Evolutionary conservation across 2,329 filamentous ascomycete genomes (phyloP), one percentile per base, ranked within the genome.

Genomic region (Sphaerulina populicola): DNA sequence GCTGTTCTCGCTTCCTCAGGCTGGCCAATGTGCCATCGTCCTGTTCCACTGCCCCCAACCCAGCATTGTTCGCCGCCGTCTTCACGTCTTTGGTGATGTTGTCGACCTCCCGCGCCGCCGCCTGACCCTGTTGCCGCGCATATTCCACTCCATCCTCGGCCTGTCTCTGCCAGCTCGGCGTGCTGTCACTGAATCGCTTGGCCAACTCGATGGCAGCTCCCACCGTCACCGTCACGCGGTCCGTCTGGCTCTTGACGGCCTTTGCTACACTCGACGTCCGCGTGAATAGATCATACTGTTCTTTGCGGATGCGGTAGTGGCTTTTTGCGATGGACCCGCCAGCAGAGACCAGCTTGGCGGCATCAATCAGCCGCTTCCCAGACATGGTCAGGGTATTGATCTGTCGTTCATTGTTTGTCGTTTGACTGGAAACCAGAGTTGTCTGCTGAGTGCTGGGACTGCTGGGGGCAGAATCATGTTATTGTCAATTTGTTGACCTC

Each of bases 211-310:
- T 74, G 15, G 80, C 81, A 38, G 82, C 81, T 59, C 77, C 74
- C 35, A 76, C 74, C 14, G 80, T 83, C 45, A 82, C 69, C 1
- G 80, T 80, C 44, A 84, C 67, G 49, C 78, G 74, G 55, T 83
- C 79, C 1, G 77, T 78, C 67, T 83, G 80, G 46, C 65, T 73
- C 64, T 81, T 81, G 50, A 83, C 72, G 11, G 78, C 77, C 64
- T 79, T 81, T 27, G 80, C 78, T 43, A 86, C 66, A 29, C 78
- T 79, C 2, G 83, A 86, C 0, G 83, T 85, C 58, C 77, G 74
- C 44, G 71, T 80, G 66, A 79, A 85, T 43, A 80, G 67, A 63
- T 84, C 78, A 60, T 83, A 71, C 65, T 86, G 81, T 49, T 76
- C 74, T 48, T 75, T 72, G 18, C 80, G 79, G 44, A 83, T 74